Percentiles rank a stretch among this genome's conserved stretches.
These are phyloP conservation scores for Clitopilus hobsonii DNA, from an alignment of 768 basidiomycete genomes.

Conservation along the genomic window DNA sequence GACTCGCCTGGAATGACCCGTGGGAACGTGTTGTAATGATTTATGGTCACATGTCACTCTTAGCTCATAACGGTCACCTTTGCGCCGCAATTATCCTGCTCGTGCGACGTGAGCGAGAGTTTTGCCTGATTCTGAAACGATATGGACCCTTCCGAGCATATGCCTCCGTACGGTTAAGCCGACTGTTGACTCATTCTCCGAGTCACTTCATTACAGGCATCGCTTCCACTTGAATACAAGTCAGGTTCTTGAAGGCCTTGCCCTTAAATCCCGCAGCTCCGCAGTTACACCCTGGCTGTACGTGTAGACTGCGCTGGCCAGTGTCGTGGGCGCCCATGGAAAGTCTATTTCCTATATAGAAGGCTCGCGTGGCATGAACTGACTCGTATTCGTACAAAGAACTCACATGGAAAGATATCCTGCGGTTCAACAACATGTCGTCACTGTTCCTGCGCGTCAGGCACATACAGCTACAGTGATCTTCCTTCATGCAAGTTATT, in stretches of 20 bases:
- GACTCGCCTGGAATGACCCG: not conserved
- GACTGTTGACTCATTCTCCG: not conserved
- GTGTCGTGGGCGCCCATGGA: not conserved
- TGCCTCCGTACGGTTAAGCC: not conserved
- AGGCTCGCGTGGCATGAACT: not conserved
- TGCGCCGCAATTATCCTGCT: not conserved
- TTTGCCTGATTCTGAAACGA: not conserved
- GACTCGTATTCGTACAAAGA: not conserved
- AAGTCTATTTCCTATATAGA: not conserved
- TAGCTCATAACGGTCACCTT: not conserved
- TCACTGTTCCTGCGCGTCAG: conserved; percentile 15
- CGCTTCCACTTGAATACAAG: not conserved
- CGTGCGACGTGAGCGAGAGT: not conserved
- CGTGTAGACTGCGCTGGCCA: not conserved
- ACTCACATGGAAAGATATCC: conserved; percentile 9
- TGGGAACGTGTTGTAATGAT: not conserved
- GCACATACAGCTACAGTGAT: conserved; percentile 66
- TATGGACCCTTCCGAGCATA: not conserved
- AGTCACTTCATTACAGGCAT: not conserved
- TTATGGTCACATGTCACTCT: not conserved
- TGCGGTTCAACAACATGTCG: conserved; percentile 6
- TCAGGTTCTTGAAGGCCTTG: not conserved
- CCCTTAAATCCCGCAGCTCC: not conserved
- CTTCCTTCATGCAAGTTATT: conserved; percentile 57
- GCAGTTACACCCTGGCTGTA: not conserved